These are phyloP conservation scores for Dionaea muscipula DNA, from an alignment of 179 eudicot genomes.

Conservation along the genomic window DNA sequence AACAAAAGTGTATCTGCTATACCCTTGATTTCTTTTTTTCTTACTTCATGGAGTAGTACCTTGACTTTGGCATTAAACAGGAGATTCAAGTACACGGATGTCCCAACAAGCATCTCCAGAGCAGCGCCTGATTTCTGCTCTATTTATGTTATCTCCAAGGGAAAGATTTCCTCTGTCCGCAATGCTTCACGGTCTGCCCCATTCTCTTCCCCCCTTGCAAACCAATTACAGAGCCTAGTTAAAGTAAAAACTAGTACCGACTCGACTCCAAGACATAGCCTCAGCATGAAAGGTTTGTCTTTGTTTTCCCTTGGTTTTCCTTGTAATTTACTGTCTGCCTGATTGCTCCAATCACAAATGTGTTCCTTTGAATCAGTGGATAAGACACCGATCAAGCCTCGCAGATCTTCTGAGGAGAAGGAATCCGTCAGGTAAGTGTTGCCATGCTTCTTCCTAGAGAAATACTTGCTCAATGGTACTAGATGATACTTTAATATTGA, in stretches of 20 bases:
- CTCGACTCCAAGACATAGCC: constrained; percentile 28
- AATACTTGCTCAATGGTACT: background rate
- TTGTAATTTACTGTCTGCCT: constrained; percentile 8
- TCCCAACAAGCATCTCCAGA: constrained; percentile 30
- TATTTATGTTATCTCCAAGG: constrained; percentile 62
- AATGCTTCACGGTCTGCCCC: constrained; percentile 24
- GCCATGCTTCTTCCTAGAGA: no score
- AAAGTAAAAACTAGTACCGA: constrained; percentile 20
- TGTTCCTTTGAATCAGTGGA: constrained; percentile 16
- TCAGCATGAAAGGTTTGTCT: constrained; percentile 29
- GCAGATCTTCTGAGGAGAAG: background rate
- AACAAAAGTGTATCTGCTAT: background rate
- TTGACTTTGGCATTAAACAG: constrained; percentile 5
- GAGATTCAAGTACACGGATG: constrained; percentile 22
- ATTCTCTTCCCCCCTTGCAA: constrained; percentile 27
- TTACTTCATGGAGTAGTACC: background rate
- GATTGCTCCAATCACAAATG: background rate
- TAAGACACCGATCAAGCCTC: constrained; percentile 12
- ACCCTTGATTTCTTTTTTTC: background rate
- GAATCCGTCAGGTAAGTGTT: background rate
- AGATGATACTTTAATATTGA: no score
- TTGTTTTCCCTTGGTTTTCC: background rate
- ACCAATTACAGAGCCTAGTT: constrained; percentile 22
- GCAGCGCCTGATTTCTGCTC: constrained; percentile 81
- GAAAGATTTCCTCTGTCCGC: constrained; percentile 35